Percentiles rank a stretch among this genome's conserved stretches.
phyloP scores from a whole-genome alignment of 805 yeast species.

The Kluyveromyces wickerhamii region DNA sequence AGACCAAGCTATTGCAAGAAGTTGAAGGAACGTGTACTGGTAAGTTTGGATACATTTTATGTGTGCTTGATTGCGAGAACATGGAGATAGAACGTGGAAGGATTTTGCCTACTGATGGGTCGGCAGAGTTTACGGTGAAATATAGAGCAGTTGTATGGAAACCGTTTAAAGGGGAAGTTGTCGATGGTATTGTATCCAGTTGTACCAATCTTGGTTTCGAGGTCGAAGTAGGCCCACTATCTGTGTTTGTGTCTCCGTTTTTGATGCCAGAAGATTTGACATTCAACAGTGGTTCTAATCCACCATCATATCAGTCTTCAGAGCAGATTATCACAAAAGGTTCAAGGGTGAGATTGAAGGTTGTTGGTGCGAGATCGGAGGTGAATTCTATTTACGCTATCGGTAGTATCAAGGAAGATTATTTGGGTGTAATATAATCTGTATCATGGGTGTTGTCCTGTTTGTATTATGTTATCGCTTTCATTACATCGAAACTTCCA shows the following conservation, averaged over 20 bases:
- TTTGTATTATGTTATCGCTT: no score
- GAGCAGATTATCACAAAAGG: conserved; percentile 95
- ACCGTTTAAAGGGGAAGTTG: conserved; percentile 98
- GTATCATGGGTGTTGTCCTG: no score
- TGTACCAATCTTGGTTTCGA: conserved; percentile 94
- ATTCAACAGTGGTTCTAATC: conserved; percentile 90
- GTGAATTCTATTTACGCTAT: conserved; percentile 96
- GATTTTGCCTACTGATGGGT: conserved; percentile 83
- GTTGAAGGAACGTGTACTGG: conserved; percentile 99
- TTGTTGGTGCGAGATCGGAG: conserved; percentile 95
- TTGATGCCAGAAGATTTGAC: conserved; percentile 90
- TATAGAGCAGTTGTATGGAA: conserved; percentile 97
- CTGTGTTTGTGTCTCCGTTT: conserved; percentile 91
- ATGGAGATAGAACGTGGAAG: conserved; percentile 94
- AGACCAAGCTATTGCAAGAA: conserved; percentile 84
- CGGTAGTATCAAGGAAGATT: conserved; percentile 97
- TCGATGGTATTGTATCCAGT: conserved; percentile 90
- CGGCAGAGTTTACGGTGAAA: conserved; percentile 93
- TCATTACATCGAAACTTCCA: no score
- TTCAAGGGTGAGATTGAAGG: conserved; percentile 85
- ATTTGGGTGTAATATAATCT: conserved; percentile 63
- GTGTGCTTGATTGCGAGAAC: conserved; percentile 89
- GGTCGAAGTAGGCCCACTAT: conserved; percentile 95
- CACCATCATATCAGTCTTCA: conserved; percentile 95
- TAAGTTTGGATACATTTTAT: conserved; percentile 93